phyloP scores from a whole-genome alignment of 768 basidiomycete genomes.

The Boletellus emodensis region DNA sequence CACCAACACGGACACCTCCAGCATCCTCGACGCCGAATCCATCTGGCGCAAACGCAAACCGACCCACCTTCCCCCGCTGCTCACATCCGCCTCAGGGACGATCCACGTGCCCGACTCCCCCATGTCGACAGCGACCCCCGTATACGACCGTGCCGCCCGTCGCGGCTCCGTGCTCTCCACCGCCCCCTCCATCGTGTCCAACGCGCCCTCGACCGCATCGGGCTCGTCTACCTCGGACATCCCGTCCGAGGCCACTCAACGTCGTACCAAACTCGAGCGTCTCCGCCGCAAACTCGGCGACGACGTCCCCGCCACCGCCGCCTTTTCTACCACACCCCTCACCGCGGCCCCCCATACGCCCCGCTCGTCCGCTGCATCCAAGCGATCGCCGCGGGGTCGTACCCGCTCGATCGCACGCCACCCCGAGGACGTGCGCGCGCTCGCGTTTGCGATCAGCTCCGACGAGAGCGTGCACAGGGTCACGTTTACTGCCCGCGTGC shows the following conservation, averaged over 20 bases:
- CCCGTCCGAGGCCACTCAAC: slow-evolving; percentile 36
- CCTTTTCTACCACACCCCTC: slow-evolving; percentile 41
- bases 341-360: slow-evolving; percentile 10
- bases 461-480: slow-evolving; percentile 26
- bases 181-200: slow-evolving; percentile 18
- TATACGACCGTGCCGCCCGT: slow-evolving; percentile 7
- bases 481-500: slow-evolving; percentile 17
- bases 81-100: slow-evolving; percentile 13
- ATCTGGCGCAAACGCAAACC: slow-evolving; percentile 27
- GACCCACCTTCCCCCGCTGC: slow-evolving; percentile 24
- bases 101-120: slow-evolving; percentile 3
- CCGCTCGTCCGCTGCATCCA: not conserved
- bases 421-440: slow-evolving; percentile 19
- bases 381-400: not conserved
- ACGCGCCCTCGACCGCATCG: slow-evolving; percentile 10
- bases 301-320: slow-evolving; percentile 55
- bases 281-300: slow-evolving; percentile 60
- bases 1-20: not conserved
- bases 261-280: slow-evolving; percentile 60
- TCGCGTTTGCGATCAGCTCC: slow-evolving; percentile 26
- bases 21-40: slow-evolving; percentile 8
- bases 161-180: slow-evolving; percentile 22
- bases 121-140: not conserved
- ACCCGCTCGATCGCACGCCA: slow-evolving; percentile 6
- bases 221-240: slow-evolving; percentile 23